Base-by-base conservation (phyloP, 441 rosid genomes). In the Iberis amara region DNA sequence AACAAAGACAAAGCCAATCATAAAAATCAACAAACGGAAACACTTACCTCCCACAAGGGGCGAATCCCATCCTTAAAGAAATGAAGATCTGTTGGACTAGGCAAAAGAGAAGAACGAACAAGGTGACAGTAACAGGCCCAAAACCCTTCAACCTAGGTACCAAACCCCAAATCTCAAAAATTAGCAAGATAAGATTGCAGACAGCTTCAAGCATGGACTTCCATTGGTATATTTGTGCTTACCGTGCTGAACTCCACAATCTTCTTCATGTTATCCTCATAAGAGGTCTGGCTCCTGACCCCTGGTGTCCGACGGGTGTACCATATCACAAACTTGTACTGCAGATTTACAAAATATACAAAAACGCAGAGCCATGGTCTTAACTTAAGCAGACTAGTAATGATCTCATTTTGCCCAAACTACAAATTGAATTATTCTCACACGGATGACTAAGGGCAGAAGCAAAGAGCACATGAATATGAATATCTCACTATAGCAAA, bases 61-160 rank as follows among this genome's bases (percentile, higher is more conserved):
- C 91, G 91, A 58, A 85, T 86, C 40, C 89, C 91, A 67, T 86
- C 96, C 73, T 86, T 89, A 48, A 94, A 89, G 68, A 89, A 81
- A 75, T 94, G 99, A 67, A 89, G 73, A 76, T 94, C 97, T 1
- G 96, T 85, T 5, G 99, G 97, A 65, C 79, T 80, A 31, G 97
- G 99, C 75, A 89, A 67, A 47, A 85, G 59, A 71, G 97, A 89
- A 40, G 99, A 78, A 37, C 89, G 90, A 53, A 86, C 86, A 66
- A 94, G 68, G 77, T 86, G 91, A 67, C 95, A 89, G 70, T 89
- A 89, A 74, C 86, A 79, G 11, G 92, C 79, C 97, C 96, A 94
- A 70, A 94, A 94, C 0, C 81, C 86, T 76, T 89, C 97, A 44
- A 85, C 97, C 97, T 86, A 59, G n/a, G 44, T 30, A 31, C 10